phyloP scores from a whole-genome alignment of 1,284 basidiomycete species.

The Trichosporon coremiiforme region DNA sequence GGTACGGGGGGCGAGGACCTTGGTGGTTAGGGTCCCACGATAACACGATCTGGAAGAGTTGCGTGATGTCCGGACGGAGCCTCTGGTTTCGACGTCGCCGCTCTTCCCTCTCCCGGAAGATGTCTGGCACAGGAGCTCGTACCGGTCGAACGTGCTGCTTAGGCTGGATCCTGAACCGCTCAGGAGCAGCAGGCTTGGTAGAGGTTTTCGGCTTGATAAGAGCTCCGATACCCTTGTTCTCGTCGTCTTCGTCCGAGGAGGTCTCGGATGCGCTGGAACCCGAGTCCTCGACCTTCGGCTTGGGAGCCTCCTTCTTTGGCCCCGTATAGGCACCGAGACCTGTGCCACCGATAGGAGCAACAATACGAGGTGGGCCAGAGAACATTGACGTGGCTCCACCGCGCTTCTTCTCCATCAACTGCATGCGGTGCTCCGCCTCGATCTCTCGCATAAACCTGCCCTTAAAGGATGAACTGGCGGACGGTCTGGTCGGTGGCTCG shows the following conservation, averaged over 20 bases:
- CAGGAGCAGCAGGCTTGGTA: conserved; percentile 58
- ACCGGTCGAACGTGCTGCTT: conserved; percentile 59
- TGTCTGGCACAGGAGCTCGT: conserved; percentile 42
- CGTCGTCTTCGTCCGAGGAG: conserved; percentile 64
- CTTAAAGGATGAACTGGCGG: conserved; percentile 35
- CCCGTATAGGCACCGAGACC: conserved; percentile 50
- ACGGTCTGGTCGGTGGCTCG: conserved; percentile 32
- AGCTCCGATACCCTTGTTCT: conserved; percentile 62
- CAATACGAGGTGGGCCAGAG: background rate
- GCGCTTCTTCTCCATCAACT: conserved; percentile 27
- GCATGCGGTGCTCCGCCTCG: conserved; percentile 39
- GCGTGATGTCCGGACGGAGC: conserved; percentile 77
- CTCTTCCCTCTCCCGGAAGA: conserved; percentile 51
- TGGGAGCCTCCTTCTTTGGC: conserved; percentile 24
- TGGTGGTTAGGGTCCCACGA: conserved; percentile 81
- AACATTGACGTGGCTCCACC: conserved; percentile 27
- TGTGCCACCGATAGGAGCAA: conserved; percentile 30
- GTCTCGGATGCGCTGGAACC: conserved; percentile 51
- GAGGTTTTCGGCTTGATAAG: conserved; percentile 60
- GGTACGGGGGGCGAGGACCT: conserved; percentile 61
- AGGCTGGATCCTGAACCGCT: conserved; percentile 57
- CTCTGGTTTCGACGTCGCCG: conserved; percentile 69
- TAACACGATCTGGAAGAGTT: conserved; percentile 76
- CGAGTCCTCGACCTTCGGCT: conserved; percentile 33
- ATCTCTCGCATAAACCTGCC: conserved; percentile 50